Evolutionary conservation across 495 filamentous ascomycete genomes (phyloP).

Genomic region (Trichoderma orchidacearum): DNA sequence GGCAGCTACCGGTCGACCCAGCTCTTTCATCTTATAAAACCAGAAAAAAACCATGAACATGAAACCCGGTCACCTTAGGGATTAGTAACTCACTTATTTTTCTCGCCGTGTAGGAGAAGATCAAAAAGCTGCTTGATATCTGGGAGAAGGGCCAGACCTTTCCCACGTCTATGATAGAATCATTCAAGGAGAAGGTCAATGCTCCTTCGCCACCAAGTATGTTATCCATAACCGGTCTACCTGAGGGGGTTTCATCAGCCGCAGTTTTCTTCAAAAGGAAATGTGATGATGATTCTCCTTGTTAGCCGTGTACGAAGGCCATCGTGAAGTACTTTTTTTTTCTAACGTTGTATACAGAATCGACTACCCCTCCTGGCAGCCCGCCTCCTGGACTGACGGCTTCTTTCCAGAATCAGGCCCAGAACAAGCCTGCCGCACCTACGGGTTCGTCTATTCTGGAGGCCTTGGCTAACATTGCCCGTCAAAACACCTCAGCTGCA

Average conservation of each 20-base stretch:
- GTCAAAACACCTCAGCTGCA: constrained; percentile 54
- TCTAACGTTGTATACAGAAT: constrained; percentile 36
- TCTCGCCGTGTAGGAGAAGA: constrained; percentile 65
- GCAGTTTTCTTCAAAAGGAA: not conserved
- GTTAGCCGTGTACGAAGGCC: not conserved
- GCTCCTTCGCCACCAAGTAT: constrained; percentile 47
- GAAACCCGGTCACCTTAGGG: not conserved
- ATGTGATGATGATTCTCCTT: not conserved
- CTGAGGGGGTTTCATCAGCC: no score
- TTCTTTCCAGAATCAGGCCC: constrained; percentile 17
- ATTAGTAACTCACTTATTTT: not conserved
- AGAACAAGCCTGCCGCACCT: constrained; percentile 18
- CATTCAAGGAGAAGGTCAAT: constrained; percentile 76
- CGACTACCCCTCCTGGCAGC: constrained; percentile 69
- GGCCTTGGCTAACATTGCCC: constrained; percentile 73
- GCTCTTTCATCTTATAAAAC: no score
- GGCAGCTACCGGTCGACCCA: not conserved
- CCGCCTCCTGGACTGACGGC: constrained; percentile 43
- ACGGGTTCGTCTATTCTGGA: constrained; percentile 60
- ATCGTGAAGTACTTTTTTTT: no score
- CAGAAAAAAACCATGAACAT: not conserved
- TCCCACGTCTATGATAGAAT: constrained; percentile 63
- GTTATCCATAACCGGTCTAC: constrained; percentile 16
- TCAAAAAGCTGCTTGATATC: constrained; percentile 90
- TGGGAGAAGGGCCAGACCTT: constrained; percentile 96